These are phyloP conservation scores for Solanum piurae DNA, from an alignment of 257 asterid genomes.

Conservation along the genomic window DNA sequence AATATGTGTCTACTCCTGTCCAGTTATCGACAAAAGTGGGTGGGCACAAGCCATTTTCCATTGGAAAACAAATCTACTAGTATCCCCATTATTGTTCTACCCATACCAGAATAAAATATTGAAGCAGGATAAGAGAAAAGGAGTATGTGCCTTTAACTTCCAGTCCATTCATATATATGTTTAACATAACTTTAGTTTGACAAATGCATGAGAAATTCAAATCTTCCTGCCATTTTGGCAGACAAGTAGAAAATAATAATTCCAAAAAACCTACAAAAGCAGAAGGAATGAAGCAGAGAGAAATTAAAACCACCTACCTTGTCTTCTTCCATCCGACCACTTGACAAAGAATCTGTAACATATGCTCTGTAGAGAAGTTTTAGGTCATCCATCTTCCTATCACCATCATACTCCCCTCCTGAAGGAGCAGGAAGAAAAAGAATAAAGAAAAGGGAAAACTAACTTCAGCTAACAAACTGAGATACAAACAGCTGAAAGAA, in stretches of 20 bases:
- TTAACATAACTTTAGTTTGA: background rate
- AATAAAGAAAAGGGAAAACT: background rate
- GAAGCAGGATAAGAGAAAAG: background rate
- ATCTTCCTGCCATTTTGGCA: background rate
- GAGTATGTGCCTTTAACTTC: background rate
- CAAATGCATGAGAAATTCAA: background rate
- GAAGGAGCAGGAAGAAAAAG: slow-evolving; percentile 9
- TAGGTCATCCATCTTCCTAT: slow-evolving; percentile 68
- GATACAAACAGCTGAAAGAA: background rate
- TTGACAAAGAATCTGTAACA: slow-evolving; percentile 60
- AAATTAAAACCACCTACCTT: slow-evolving; percentile 38
- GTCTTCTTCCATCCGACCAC: slow-evolving; percentile 74
- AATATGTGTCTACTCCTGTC: background rate
- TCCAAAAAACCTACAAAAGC: background rate
- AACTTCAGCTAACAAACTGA: slow-evolving; percentile 9
- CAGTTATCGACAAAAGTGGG: background rate
- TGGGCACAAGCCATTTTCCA: background rate
- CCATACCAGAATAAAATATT: background rate
- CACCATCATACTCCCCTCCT: slow-evolving; percentile 83
- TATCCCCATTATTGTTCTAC: background rate
- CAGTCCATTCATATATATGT: background rate
- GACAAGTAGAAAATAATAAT: background rate
- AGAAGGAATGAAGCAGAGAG: background rate
- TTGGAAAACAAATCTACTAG: background rate
- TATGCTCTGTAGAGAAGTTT: slow-evolving; percentile 74